Evolutionary conservation across 768 basidiomycete species (phyloP).

Genomic region (Leccinellum albellum): DNA sequence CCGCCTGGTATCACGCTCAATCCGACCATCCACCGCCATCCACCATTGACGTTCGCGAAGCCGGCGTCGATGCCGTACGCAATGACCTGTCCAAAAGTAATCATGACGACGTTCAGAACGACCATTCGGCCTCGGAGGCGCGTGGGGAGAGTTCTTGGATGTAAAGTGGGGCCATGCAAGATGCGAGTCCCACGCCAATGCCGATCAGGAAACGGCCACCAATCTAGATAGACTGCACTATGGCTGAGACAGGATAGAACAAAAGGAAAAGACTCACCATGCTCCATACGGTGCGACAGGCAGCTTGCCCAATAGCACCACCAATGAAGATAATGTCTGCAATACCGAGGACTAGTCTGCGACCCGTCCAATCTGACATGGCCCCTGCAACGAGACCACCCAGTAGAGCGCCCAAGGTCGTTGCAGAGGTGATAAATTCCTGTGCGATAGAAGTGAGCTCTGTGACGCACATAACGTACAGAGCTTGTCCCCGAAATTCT

Average conservation of each 20-base stretch:
- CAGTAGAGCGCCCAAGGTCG: conserved; percentile 72
- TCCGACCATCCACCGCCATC: conserved; percentile 87
- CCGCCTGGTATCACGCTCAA: conserved; percentile 67
- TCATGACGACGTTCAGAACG: conserved; percentile 77
- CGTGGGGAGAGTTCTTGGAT: conserved; percentile 79
- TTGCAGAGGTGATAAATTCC: conserved; percentile 80
- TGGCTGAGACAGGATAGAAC: background rate
- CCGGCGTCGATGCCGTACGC: conserved; percentile 73
- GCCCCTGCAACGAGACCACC: conserved; percentile 58
- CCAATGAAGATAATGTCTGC: conserved; percentile 73
- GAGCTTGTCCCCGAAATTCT: background rate
- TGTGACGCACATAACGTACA: too few species aligned
- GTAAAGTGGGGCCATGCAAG: conserved; percentile 77
- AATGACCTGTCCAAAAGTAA: conserved; percentile 77
- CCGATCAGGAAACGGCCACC: conserved; percentile 74
- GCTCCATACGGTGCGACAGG: conserved; percentile 62
- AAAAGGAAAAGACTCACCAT: conserved; percentile 46
- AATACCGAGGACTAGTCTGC: conserved; percentile 58
- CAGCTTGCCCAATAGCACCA: conserved; percentile 69
- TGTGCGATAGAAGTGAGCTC: conserved; percentile 22
- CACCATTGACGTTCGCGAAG: conserved; percentile 52
- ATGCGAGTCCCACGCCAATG: conserved; percentile 68
- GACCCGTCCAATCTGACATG: conserved; percentile 63
- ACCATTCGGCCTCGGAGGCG: conserved; percentile 71
- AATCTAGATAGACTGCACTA: conserved; percentile 38